phyloP scores from a whole-genome alignment of 2,329 filamentous ascomycete genomes.

The Colletotrichum cordylinicola region DNA sequence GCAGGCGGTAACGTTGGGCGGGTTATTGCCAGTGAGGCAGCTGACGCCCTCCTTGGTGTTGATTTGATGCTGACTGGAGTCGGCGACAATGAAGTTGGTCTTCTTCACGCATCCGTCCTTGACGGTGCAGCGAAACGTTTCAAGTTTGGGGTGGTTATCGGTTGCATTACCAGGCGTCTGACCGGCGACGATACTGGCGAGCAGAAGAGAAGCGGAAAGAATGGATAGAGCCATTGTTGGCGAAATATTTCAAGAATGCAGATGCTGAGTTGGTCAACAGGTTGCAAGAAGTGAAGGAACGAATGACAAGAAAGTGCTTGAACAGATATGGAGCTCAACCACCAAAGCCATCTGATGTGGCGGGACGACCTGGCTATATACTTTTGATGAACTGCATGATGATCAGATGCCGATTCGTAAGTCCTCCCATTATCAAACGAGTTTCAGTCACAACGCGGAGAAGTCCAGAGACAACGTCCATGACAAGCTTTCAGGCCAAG shows the following conservation, averaged over 20 bases:
- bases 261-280: constrained; percentile 7
- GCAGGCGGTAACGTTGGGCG: constrained; percentile 44
- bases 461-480: background rate
- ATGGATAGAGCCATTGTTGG: constrained; percentile 12
- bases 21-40: constrained; percentile 30
- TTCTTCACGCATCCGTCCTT: constrained; percentile 50
- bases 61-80: constrained; percentile 47
- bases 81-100: constrained; percentile 56
- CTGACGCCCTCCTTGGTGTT: constrained; percentile 27
- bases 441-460: background rate
- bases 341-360: background rate
- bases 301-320: background rate
- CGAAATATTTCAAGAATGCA: background rate
- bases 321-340: background rate
- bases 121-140: constrained; percentile 56
- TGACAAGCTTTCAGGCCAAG: background rate
- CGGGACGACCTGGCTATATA: constrained; percentile 3
- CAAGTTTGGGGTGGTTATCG: constrained; percentile 54
- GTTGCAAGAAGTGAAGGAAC: background rate
- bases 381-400: constrained; percentile 3
- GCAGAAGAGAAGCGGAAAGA: constrained; percentile 12
- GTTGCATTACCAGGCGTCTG: constrained; percentile 21
- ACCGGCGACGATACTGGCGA: constrained; percentile 5
- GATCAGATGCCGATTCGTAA: background rate
- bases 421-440: background rate